A percentile compares a stretch with the other conserved stretches of the same genome.
phyloP scores from a whole-genome alignment of 805 yeast species.

The Ogataea neopini region DNA sequence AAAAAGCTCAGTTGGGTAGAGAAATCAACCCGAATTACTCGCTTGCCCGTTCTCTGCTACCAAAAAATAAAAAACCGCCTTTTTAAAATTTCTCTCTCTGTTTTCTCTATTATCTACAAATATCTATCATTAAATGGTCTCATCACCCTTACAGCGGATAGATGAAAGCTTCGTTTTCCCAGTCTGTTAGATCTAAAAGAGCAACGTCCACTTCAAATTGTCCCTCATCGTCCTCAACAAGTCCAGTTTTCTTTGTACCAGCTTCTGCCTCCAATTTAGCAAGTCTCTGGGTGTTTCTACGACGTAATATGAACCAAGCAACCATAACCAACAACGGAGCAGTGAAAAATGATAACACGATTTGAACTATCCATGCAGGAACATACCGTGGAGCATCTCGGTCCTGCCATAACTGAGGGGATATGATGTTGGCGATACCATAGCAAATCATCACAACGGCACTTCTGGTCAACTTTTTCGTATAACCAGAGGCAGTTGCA shows the following conservation, averaged over 20 bases:
- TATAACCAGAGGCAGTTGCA: conserved; percentile 45
- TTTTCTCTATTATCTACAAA: too few relatives aligned
- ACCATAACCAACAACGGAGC: conserved; percentile 47
- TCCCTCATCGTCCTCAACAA: conserved; percentile 8
- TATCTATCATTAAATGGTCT: not conserved
- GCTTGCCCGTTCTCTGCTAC: too few relatives aligned
- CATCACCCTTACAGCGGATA: conserved; percentile 40
- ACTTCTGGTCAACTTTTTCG: conserved; percentile 52
- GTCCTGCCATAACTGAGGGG: conserved; percentile 57
- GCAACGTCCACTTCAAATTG: conserved; percentile 41
- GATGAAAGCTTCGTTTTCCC: conserved; percentile 51
- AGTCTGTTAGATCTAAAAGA: conserved; percentile 54
- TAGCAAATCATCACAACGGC: conserved; percentile 50
- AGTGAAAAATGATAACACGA: conserved; percentile 47
- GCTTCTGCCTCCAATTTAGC: conserved; percentile 18
- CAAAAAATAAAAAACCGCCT: not conserved
- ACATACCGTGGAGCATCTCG: conserved; percentile 48
- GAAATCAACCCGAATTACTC: not conserved
- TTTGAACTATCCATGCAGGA: conserved; percentile 57
- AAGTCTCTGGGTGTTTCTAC: conserved; percentile 44
- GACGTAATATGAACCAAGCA: conserved; percentile 45
- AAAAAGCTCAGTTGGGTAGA: too few relatives aligned
- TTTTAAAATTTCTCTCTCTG: not conserved
- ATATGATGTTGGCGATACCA: conserved; percentile 50
- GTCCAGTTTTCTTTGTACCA: conserved; percentile 31